Percentiles rank a stretch among this genome's conserved stretches.
These are phyloP conservation scores for Leptographium procerum DNA, from an alignment of 2,329 filamentous ascomycete species.

Conservation along the genomic window DNA sequence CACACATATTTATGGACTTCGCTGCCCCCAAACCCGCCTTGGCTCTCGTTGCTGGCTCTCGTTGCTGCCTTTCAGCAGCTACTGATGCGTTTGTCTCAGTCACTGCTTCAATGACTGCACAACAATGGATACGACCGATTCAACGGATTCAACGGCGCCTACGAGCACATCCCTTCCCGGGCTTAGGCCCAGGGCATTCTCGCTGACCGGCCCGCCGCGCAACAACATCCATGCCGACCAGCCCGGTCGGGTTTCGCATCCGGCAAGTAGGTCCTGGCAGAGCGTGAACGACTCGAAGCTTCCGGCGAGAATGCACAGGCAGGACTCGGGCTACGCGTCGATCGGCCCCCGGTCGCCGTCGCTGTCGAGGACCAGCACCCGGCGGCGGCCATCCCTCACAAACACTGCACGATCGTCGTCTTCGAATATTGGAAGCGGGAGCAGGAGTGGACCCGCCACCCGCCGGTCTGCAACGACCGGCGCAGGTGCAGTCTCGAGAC, in stretches of 20 bases:
- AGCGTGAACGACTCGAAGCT: conserved; percentile 5
- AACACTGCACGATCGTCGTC: conserved; percentile 15
- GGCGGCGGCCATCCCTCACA: conserved; percentile 16
- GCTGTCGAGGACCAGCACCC: conserved; percentile 14
- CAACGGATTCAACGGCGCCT: too few relatives aligned
- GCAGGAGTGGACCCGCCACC: background rate
- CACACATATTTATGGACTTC: background rate
- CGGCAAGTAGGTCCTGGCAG: background rate
- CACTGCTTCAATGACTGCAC: background rate
- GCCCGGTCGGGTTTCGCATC: background rate
- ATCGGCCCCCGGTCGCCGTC: conserved; percentile 26
- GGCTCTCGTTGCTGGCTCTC: background rate
- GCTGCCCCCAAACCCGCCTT: background rate
- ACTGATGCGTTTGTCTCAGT: background rate
- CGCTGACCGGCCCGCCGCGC: background rate
- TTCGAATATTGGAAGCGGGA: background rate
- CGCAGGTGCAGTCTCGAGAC: background rate
- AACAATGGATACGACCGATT: background rate
- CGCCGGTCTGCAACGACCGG: background rate
- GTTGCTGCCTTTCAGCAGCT: background rate
- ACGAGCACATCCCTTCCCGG: background rate
- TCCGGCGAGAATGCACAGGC: conserved; percentile 31
- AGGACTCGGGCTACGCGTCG: conserved; percentile 50
- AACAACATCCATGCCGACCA: background rate
- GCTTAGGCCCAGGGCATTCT: background rate